Percentiles rank a stretch among this genome's conserved stretches.
These are phyloP conservation scores for Calonectria hawksworthii DNA, from an alignment of 2,329 filamentous ascomycete species.

Conservation along the genomic window DNA sequence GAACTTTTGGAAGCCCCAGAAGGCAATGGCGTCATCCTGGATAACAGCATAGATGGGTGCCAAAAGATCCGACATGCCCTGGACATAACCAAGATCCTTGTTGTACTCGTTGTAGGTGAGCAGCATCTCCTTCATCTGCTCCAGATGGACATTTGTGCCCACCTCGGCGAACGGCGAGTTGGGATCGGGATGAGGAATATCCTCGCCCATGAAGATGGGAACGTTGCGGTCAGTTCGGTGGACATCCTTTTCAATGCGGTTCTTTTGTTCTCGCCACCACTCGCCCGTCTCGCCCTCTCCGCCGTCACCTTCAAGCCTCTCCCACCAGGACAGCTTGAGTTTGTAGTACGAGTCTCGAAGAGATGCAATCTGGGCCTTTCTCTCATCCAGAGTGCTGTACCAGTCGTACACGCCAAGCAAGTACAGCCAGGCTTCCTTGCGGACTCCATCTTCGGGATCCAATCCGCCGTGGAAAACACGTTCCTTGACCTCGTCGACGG, in stretches of 20 bases:
- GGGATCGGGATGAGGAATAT: conserved; percentile 95
- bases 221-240: conserved; percentile 96
- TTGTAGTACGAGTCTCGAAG: conserved; percentile 94
- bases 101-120: conserved; percentile 99
- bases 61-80: conserved; percentile 98
- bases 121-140: conserved; percentile 99
- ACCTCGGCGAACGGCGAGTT: conserved; percentile 93
- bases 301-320: conserved; percentile 86
- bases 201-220: conserved; percentile 95
- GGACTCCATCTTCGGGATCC: conserved; percentile 88
- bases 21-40: conserved; percentile 96
- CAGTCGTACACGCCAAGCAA: conserved; percentile 92
- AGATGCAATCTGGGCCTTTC: conserved; percentile 85
- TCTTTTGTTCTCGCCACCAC: conserved; percentile 96
- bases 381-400: conserved; percentile 90
- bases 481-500: conserved; percentile 94
- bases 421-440: conserved; percentile 98
- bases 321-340: conserved; percentile 97
- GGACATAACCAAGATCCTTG: conserved; percentile 93
- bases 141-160: conserved; percentile 96
- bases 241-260: conserved; percentile 97
- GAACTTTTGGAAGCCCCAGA: conserved; percentile 96
- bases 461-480: conserved; percentile 96
- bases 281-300: conserved; percentile 87
- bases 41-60: conserved; percentile 97